Conservation (phyloP, 441 rosid genomes). For the Aquilaria agallochum region DNA sequence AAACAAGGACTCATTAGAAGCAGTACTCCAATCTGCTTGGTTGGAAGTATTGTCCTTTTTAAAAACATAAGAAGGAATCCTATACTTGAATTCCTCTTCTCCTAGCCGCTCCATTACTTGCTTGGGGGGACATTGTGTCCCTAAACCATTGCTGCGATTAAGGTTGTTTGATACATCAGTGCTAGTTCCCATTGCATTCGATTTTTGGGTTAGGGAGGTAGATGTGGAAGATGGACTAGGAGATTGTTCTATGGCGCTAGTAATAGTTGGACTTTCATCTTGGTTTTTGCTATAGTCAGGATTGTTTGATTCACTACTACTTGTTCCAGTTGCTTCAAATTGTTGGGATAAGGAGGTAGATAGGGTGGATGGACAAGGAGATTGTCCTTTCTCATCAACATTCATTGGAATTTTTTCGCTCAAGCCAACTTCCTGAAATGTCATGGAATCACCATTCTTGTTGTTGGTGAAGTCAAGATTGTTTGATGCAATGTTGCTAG, state of each 20-base stretch:
- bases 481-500: too few species aligned
- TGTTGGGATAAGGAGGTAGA: too few species aligned
- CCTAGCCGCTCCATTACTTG: slow-evolving; percentile 48
- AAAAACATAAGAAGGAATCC: slow-evolving; percentile 55
- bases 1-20: slow-evolving; percentile 59
- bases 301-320: too few species aligned
- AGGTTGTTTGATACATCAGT: not conserved
- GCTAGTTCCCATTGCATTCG: slow-evolving; percentile 7
- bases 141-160: not conserved
- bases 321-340: too few species aligned
- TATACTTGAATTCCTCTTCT: slow-evolving; percentile 24
- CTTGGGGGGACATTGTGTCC: slow-evolving; percentile 34
- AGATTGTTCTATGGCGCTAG: slow-evolving; percentile 4
- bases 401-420: too few species aligned
- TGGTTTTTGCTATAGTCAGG: too few species aligned
- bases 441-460: too few species aligned
- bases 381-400: too few species aligned
- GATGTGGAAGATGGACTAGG: slow-evolving; percentile 24
- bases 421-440: too few species aligned
- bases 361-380: too few species aligned
- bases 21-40: slow-evolving; percentile 52
- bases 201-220: slow-evolving; percentile 20
- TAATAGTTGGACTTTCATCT: too few species aligned
- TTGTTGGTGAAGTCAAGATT: too few species aligned
- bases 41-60: slow-evolving; percentile 32